Percentiles rank a stretch among this genome's conserved stretches.
phyloP scores from a whole-genome alignment of 768 basidiomycete genomes.

The Pholiota molesta region DNA sequence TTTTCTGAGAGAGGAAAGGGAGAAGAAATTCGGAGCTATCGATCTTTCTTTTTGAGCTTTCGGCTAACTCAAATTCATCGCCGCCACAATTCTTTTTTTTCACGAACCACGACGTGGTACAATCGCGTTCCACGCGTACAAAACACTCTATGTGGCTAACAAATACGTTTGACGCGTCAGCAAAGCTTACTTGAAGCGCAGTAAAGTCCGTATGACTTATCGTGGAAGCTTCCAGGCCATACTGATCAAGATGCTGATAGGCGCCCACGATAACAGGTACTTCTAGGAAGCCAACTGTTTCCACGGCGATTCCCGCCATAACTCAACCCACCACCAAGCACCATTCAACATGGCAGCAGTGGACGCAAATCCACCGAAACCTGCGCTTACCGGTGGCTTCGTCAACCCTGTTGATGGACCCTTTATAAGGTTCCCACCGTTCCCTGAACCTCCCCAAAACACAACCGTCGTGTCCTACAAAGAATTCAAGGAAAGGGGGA shows the following conservation, averaged over 20 bases:
- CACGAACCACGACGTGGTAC: no score
- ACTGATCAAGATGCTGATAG: slow-evolving; percentile 13
- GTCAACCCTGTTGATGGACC: slow-evolving; percentile 15
- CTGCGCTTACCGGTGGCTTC: slow-evolving; percentile 1
- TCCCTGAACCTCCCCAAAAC: slow-evolving; percentile 43
- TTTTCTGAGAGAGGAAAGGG: no score
- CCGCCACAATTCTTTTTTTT: no score
- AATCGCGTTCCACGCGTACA: background rate
- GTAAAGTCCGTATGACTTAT: background rate
- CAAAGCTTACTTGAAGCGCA: background rate
- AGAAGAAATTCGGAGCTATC: no score
- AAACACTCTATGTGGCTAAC: background rate
- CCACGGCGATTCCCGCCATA: slow-evolving; percentile 12
- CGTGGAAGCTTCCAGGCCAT: background rate
- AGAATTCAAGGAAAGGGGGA: slow-evolving; percentile 43
- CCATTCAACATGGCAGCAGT: slow-evolving; percentile 13
- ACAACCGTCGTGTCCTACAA: slow-evolving; percentile 46
- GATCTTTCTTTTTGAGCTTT: no score
- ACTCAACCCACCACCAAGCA: background rate
- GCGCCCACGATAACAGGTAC: slow-evolving; percentile 19
- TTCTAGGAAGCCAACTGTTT: background rate
- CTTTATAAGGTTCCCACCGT: slow-evolving; percentile 48
- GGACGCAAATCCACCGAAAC: background rate
- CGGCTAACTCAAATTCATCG: no score
- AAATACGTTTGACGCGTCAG: background rate